Base-by-base conservation (phyloP, 2,329 filamentous ascomycete genomes). In the Trichoderma hamatum region DNA sequence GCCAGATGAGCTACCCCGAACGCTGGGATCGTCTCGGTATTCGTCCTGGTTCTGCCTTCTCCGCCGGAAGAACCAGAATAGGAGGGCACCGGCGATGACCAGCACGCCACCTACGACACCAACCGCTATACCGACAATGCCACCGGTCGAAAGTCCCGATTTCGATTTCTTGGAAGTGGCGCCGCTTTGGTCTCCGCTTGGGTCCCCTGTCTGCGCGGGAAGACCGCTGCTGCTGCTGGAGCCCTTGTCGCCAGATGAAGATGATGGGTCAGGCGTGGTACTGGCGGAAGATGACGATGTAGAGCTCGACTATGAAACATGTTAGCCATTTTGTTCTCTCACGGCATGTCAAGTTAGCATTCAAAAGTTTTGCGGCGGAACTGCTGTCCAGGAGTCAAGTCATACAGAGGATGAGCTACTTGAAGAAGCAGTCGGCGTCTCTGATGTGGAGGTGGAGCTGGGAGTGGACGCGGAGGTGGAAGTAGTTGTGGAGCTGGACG, bases 91-190 rank as follows among this genome's bases (percentile, higher is more conserved):
- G 4, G 77, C 79, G 9, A 81, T 71, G 5, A 81, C 75, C 13
- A 83, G 79, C 6, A 86, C 73, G 5, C 81, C 80, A 2, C 74
- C 81, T 14, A 85, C 78, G 26, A 88, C 79, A 28, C 85, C 86
- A 3, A 88, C 75, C 3, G 83, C 84, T 13, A 88, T 83, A 19
- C 86, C 86, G 2, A 82, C 85, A 36, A 85, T 82, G 10, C 81
- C 80, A 2, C 86, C 86, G 0, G 82, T 83, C 36, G 78, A 78
- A 0, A 87, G 77, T 7, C 75, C 75, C 13, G 72, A 71, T 2
- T 72, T 49, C 5, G 39, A 43, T 9, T 49, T 74, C 4, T 72
- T 74, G 9, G 63, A 55, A 13, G 65, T 69, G 51, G 70, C 67
- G 19, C 63, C 71, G 21, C 70, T 69, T n/a, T 60, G n/a, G 49